These are phyloP conservation scores for Suhomyces ambrosiae DNA, from an alignment of 1,139 yeast genomes.

Conservation along the genomic window DNA sequence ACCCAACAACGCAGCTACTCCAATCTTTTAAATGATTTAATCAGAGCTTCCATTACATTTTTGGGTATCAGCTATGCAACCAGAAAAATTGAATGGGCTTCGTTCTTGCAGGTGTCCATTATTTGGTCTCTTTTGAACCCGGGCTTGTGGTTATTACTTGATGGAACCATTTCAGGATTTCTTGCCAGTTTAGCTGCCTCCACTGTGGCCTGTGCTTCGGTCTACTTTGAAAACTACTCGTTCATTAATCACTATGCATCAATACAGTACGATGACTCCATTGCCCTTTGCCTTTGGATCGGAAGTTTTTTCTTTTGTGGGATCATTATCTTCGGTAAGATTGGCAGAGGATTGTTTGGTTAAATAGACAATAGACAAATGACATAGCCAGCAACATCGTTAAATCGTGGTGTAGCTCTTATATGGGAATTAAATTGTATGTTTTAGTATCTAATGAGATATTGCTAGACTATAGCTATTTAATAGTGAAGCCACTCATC, in stretches of 20 bases:
- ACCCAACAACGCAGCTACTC: slow-evolving; percentile 26
- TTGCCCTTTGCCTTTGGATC: slow-evolving; percentile 52
- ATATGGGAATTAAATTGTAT: too few relatives aligned
- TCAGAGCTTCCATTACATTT: slow-evolving; percentile 71
- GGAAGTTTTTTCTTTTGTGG: slow-evolving; percentile 72
- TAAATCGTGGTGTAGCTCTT: too few relatives aligned
- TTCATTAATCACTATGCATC: slow-evolving; percentile 20
- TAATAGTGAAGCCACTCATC: too few relatives aligned
- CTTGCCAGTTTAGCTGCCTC: slow-evolving; percentile 49
- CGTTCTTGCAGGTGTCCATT: slow-evolving; percentile 72
- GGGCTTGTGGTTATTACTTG: slow-evolving; percentile 77
- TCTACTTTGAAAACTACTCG: slow-evolving; percentile 33
- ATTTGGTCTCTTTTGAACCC: slow-evolving; percentile 79
- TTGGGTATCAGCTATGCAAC: slow-evolving; percentile 84
- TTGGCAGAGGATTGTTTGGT: slow-evolving; percentile 59
- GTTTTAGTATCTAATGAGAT: too few relatives aligned
- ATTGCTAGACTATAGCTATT: too few relatives aligned
- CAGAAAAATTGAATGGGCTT: slow-evolving; percentile 77
- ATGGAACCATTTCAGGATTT: slow-evolving; percentile 72
- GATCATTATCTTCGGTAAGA: slow-evolving; percentile 66
- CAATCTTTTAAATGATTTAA: slow-evolving; percentile 39
- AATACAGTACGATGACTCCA: slow-evolving; percentile 25
- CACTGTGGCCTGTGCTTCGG: slow-evolving; percentile 39
- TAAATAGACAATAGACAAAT: slow-evolving; percentile 5
- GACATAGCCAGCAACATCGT: too few relatives aligned